Evolutionary conservation across 768 basidiomycete species (phyloP).

Genomic region (Gelatoporia subvermispora): DNA sequence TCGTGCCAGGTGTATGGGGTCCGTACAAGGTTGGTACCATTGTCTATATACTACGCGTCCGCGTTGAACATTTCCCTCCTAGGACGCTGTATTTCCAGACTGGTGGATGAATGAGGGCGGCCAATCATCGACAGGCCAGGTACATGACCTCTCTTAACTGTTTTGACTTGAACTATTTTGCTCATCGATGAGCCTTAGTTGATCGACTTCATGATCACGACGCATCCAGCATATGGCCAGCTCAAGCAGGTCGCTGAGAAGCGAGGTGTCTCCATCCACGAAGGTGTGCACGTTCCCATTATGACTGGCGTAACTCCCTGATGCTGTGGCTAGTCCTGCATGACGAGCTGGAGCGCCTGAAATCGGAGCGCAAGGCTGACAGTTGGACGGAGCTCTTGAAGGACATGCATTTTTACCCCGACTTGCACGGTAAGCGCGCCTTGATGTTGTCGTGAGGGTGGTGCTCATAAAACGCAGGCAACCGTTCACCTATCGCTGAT

Average conservation of each 20-base stretch:
- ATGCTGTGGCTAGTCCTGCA: slow-evolving; percentile 55
- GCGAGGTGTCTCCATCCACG: slow-evolving; percentile 53
- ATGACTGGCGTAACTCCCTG: background rate
- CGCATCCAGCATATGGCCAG: slow-evolving; percentile 78
- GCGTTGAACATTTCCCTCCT: slow-evolving; percentile 6
- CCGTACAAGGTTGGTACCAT: slow-evolving; percentile 60
- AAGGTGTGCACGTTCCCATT: slow-evolving; percentile 33
- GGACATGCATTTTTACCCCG: slow-evolving; percentile 92
- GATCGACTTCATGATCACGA: slow-evolving; percentile 92
- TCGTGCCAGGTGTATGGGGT: slow-evolving; percentile 92
- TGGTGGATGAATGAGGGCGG: slow-evolving; percentile 99
- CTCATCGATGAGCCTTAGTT: slow-evolving; percentile 40
- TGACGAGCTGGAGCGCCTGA: slow-evolving; percentile 65
- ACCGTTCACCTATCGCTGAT: slow-evolving; percentile 94
- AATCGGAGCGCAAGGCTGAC: slow-evolving; percentile 46
- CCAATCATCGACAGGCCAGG: slow-evolving; percentile 97
- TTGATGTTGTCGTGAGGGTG: background rate
- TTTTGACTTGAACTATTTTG: background rate
- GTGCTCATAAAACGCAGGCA: slow-evolving; percentile 49
- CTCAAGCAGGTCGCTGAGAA: slow-evolving; percentile 61
- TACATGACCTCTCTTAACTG: slow-evolving; percentile 20
- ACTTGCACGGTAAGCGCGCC: slow-evolving; percentile 68
- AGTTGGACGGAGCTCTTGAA: slow-evolving; percentile 82
- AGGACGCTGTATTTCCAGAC: slow-evolving; percentile 86
- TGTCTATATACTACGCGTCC: slow-evolving; percentile 1